Base-by-base conservation (phyloP, 306 rosid species). In the Dryas alaskensis region DNA sequence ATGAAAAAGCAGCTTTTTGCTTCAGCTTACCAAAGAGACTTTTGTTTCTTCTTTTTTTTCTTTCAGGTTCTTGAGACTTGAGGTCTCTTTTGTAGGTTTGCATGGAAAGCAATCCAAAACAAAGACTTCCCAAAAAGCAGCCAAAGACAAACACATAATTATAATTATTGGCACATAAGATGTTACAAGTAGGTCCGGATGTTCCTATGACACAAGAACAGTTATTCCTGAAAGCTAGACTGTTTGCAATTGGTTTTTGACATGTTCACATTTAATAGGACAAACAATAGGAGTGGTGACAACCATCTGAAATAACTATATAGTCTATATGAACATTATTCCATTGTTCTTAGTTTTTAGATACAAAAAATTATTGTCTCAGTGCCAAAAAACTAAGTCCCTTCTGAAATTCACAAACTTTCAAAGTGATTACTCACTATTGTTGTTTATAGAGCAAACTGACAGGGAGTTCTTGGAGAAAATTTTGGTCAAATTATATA, bases 21-120 rank as follows among this genome's bases (percentile, higher is more conserved):
- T 70, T 25, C 0, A 60, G 79, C 86, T 70, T 84, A 87, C 87
- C 78, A 22, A 40, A 45, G 64, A 51, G 70, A 40, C 73, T 74
- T 66, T 55, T 64, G 37, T 73, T 72, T 39, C 8, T 10, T 51
- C 64, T 57, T 67, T 52, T 47, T 69, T 62, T 67, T 52, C 40
- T 69, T 71, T 57, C 74, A 62, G 59, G 8, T 48, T 37, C 37
- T 31, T 31, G 37, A 31, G 37, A 31, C 31, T 60, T 40, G 68
- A 43, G 50, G 53, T 14, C 68, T 10, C 25, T 5, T 49, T 55
- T 52, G 62, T 22, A 55, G 40, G n/a, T 17, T 47, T 22, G 57
- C 74, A 58, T 57, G 66, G 25, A 52, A 59, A 77, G 66, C 62
- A 62, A 61, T 57, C 67, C n/a, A 52, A 59, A 77, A 73, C 55